phyloP scores from a whole-genome alignment of 225 moss, liverwort and hornwort species.

The Anthoceros angustus region DNA sequence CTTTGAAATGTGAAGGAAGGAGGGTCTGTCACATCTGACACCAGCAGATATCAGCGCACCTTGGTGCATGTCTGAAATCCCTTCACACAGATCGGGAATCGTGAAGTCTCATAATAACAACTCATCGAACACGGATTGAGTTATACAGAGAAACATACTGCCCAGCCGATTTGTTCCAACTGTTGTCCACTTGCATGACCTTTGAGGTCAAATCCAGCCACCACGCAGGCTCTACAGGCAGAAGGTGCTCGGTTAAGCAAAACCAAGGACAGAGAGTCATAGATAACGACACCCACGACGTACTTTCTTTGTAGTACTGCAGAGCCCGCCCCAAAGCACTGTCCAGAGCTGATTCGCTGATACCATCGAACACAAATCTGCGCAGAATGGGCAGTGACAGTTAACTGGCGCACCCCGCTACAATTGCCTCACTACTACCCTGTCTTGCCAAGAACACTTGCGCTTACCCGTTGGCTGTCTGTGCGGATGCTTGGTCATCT shows the following conservation, averaged over 20 bases:
- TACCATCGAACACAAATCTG: constrained; percentile 32
- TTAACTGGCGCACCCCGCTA: not conserved
- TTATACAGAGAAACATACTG: constrained; percentile 23
- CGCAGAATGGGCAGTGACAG: not conserved
- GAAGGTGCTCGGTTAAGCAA: not conserved
- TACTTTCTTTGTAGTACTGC: constrained; percentile 24
- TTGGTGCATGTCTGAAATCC: not conserved
- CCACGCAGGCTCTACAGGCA: constrained; percentile 19
- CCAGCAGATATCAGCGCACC: not conserved
- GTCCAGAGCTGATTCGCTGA: constrained; percentile 19
- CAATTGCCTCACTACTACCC: not conserved
- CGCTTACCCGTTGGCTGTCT: constrained; percentile 22
- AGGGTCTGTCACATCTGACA: too few species aligned
- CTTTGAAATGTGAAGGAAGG: too few species aligned
- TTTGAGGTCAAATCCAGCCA: constrained; percentile 19
- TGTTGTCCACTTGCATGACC: constrained; percentile 27
- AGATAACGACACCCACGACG: not conserved
- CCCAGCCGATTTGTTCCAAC: constrained; percentile 35
- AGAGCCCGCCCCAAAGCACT: constrained; percentile 25
- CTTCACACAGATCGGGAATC: not conserved
- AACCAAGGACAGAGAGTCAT: constrained; percentile 2
- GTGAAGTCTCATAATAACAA: constrained; percentile 7
- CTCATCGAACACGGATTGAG: constrained; percentile 14
- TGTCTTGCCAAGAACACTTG: not conserved
- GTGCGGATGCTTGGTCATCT: constrained; percentile 14